Conservation (phyloP, 345 rosid species). For the Punica granatum region DNA sequence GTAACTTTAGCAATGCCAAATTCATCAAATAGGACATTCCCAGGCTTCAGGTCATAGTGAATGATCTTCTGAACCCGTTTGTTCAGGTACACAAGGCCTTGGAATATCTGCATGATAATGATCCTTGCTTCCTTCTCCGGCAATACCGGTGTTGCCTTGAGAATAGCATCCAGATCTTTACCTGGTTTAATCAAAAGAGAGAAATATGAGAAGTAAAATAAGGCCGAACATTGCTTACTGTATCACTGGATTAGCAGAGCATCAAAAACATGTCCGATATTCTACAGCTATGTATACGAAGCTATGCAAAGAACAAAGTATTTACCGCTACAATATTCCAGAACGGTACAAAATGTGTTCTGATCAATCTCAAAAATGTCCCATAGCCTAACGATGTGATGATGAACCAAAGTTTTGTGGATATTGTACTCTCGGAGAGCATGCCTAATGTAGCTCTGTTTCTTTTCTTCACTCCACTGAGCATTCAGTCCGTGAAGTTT, state of each 20-base stretch:
- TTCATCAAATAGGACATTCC: slow-evolving; percentile 96
- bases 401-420: slow-evolving; percentile 96
- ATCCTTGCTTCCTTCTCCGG: slow-evolving; percentile 97
- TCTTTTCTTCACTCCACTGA: slow-evolving; percentile 99
- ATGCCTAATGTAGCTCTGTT: slow-evolving; percentile 94
- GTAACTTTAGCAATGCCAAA: slow-evolving; percentile 95
- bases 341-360: slow-evolving; percentile 92
- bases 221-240: neutral
- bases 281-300: neutral
- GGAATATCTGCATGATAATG: slow-evolving; percentile 87
- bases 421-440: slow-evolving; percentile 93
- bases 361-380: slow-evolving; percentile 95
- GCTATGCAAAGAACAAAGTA: neutral
- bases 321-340: slow-evolving; percentile 93
- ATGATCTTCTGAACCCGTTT: slow-evolving; percentile 81
- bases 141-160: slow-evolving; percentile 86
- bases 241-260: neutral
- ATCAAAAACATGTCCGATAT: neutral
- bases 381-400: slow-evolving; percentile 97
- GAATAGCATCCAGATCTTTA: slow-evolving; percentile 96
- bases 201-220: neutral
- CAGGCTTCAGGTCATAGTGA: slow-evolving; percentile 98
- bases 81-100: slow-evolving; percentile 91
- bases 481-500: slow-evolving; percentile 97
- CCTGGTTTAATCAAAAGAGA: slow-evolving; percentile 39